These are phyloP conservation scores for Monosporascus sp. DNA, from an alignment of 2,329 filamentous ascomycete species.

Conservation along the genomic window DNA sequence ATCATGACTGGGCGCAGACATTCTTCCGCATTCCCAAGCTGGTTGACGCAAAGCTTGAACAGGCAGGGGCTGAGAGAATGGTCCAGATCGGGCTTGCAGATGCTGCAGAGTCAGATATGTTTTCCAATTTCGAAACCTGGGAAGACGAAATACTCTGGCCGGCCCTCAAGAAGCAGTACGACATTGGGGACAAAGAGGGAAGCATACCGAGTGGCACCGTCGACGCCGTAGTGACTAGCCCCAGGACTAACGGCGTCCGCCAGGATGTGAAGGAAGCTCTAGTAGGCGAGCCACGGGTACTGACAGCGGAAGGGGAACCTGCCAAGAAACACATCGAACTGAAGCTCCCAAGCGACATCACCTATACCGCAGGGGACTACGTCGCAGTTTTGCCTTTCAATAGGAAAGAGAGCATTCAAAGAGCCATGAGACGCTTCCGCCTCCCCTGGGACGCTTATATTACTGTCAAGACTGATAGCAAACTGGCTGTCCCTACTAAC, in stretches of 20 bases:
- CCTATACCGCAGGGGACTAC: conserved; percentile 71
- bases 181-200: conserved; percentile 14
- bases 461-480: conserved; percentile 49
- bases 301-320: conserved; percentile 46
- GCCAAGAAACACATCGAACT: conserved; percentile 64
- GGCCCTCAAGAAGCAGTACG: conserved; percentile 33
- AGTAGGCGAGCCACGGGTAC: conserved; percentile 46
- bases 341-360: conserved; percentile 58
- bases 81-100: conserved; percentile 44
- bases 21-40: conserved; percentile 53
- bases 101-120: conserved; percentile 49
- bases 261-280: conserved; percentile 59
- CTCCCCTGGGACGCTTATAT: conserved; percentile 65
- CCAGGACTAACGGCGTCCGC: conserved; percentile 53
- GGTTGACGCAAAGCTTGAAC: conserved; percentile 40
- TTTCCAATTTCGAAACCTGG: conserved; percentile 55
- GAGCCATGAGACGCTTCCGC: conserved; percentile 60
- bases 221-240: conserved; percentile 46
- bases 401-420: conserved; percentile 52
- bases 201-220: conserved; percentile 22
- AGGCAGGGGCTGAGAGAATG: conserved; percentile 43
- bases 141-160: conserved; percentile 50
- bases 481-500: conserved; percentile 49
- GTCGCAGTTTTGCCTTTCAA: conserved; percentile 70
- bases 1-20: conserved; percentile 42